phyloP scores from a whole-genome alignment of 306 rosid genomes.

The Quercus aquifolioides region DNA sequence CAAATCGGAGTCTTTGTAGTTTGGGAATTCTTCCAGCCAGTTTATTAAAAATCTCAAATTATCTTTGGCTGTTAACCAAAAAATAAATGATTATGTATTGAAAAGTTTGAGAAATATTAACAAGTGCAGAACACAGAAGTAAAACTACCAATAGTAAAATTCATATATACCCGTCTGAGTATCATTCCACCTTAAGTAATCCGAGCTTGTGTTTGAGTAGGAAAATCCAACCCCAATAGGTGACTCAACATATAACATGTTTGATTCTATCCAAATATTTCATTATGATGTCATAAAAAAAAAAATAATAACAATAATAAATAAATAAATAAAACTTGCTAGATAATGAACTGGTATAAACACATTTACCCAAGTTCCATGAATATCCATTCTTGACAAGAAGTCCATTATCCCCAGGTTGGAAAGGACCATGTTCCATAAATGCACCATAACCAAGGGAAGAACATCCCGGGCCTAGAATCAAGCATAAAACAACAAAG shows the following conservation, averaged over 20 bases:
- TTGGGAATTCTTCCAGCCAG: slow-evolving; percentile 4
- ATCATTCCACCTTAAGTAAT: background rate
- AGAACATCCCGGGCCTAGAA: background rate
- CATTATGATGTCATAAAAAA: background rate
- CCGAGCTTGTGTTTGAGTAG: background rate
- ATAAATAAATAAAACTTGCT: background rate
- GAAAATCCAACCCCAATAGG: background rate
- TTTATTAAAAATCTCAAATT: background rate
- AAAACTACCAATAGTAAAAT: background rate
- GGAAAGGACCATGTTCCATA: background rate
- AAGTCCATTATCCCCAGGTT: background rate
- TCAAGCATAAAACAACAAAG: background rate
- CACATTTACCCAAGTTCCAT: background rate
- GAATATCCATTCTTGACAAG: background rate
- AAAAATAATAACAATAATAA: too few relatives aligned
- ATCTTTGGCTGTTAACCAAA: background rate
- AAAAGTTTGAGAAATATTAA: background rate
- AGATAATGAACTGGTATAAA: background rate
- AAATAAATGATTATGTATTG: background rate
- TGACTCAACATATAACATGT: background rate
- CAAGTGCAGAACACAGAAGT: background rate
- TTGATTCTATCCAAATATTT: background rate
- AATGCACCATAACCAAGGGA: background rate
- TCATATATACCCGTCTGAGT: background rate
- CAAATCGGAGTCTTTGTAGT: background rate